Conservation (phyloP, 805 yeast genomes). For the Debaryomyces tyrocola region DNA sequence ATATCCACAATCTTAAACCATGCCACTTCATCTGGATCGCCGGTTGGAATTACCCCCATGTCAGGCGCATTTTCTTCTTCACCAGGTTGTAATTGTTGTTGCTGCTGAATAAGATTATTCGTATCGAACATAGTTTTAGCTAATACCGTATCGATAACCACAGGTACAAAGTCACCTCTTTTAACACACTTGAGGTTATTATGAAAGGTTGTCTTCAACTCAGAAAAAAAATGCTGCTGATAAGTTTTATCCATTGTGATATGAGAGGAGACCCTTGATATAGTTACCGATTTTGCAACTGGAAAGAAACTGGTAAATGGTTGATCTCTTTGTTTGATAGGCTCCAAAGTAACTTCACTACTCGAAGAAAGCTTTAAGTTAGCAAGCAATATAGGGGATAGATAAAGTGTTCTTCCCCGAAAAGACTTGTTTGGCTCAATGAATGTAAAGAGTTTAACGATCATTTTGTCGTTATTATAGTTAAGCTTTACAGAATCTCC, state of each 20-base stretch:
- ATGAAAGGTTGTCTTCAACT: conserved; percentile 64
- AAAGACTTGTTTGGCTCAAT: conserved; percentile 58
- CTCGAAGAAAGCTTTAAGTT: conserved; percentile 43
- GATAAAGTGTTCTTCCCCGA: conserved; percentile 39
- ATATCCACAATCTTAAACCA: conserved; percentile 78
- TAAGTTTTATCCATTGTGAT: conserved; percentile 61
- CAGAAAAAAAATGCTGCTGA: conserved; percentile 61
- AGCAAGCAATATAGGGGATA: conserved; percentile 62
- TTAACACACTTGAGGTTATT: conserved; percentile 55
- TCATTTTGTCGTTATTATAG: conserved; percentile 10
- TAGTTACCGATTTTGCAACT: conserved; percentile 62
- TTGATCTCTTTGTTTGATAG: conserved; percentile 8
- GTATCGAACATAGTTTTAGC: conserved; percentile 55
- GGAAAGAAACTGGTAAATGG: conserved; percentile 32
- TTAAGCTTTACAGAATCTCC: conserved; percentile 60
- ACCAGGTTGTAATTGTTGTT: background rate
- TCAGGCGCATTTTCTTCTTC: conserved; percentile 24
- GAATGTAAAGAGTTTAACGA: conserved; percentile 54
- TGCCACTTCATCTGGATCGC: conserved; percentile 69
- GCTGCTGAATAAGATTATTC: conserved; percentile 1
- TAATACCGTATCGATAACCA: conserved; percentile 68
- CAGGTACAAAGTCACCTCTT: conserved; percentile 70
- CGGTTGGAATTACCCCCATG: conserved; percentile 49
- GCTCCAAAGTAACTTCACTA: conserved; percentile 18
- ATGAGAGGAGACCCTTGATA: conserved; percentile 70